These are phyloP conservation scores for Macrolepiota fuliginosa DNA, from an alignment of 768 basidiomycete species.

Conservation along the genomic window DNA sequence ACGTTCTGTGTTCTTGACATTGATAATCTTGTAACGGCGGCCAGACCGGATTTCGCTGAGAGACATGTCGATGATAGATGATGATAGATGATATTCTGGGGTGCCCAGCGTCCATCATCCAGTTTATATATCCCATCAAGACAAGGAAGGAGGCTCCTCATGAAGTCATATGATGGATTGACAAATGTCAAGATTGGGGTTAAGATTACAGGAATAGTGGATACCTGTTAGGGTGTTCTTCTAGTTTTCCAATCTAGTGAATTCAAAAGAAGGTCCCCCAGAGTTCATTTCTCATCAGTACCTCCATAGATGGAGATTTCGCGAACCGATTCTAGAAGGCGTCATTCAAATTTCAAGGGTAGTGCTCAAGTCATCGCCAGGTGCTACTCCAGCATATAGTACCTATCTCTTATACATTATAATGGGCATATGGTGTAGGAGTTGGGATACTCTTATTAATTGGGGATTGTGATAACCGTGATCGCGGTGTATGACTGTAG, in stretches of 20 bases:
- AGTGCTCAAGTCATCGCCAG: background rate
- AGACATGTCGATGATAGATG: background rate
- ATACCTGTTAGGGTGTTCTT: no score
- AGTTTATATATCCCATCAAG: background rate
- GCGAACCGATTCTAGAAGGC: background rate
- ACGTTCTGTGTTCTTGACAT: background rate
- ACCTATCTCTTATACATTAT: no score
- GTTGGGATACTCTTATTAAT: no score
- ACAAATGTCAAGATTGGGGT: background rate
- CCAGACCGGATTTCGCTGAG: background rate
- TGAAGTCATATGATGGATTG: background rate
- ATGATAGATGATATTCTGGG: background rate
- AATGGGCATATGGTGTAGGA: no score
- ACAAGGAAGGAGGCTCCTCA: background rate
- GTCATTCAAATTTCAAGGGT: background rate
- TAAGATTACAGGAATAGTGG: no score
- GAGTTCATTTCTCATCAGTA: background rate
- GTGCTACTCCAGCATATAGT: background rate
- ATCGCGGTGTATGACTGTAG: no score
- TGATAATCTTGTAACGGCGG: background rate
- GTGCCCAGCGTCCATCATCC: background rate
- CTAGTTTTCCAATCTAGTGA: background rate
- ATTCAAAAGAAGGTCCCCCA: background rate
- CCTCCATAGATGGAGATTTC: background rate
- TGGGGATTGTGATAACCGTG: no score